Evolutionary conservation across 257 asterid species (phyloP).

Genomic region (Solanum arcanum): DNA sequence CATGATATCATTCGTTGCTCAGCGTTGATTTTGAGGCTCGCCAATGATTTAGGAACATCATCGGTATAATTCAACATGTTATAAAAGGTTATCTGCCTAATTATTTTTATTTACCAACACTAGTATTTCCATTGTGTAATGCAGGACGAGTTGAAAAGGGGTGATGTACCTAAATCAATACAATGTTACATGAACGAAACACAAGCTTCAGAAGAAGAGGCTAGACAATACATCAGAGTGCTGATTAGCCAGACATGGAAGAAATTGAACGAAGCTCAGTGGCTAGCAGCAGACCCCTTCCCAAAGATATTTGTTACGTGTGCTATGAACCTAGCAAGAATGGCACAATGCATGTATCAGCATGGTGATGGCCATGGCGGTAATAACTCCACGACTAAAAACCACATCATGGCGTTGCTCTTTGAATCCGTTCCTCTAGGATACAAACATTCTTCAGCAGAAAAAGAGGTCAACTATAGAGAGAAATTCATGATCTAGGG

Average conservation of each 20-base stretch:
- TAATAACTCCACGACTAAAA: constrained; percentile 5
- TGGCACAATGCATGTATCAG: constrained; percentile 40
- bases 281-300: neutral
- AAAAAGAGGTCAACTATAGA: neutral
- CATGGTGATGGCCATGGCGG: constrained; percentile 50
- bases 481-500: neutral
- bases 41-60: constrained; percentile 49
- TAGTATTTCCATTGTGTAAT: neutral
- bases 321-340: constrained; percentile 31
- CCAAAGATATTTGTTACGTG: neutral
- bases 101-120: neutral
- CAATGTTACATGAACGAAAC: constrained; percentile 47
- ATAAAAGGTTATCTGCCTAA: neutral
- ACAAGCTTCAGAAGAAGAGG: constrained; percentile 12
- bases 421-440: constrained; percentile 20
- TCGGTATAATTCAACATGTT: constrained; percentile 5
- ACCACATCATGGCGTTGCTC: constrained; percentile 9
- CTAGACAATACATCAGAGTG: constrained; percentile 1
- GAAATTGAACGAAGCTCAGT: constrained; percentile 14
- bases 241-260: constrained; percentile 22
- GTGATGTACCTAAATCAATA: constrained; percentile 17
- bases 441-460: neutral
- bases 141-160: constrained; percentile 10
- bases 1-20: constrained; percentile 24
- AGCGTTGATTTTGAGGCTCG: constrained; percentile 19